phyloP scores from a whole-genome alignment of 2,329 filamentous ascomycete genomes.

The Spiromastix sp. region DNA sequence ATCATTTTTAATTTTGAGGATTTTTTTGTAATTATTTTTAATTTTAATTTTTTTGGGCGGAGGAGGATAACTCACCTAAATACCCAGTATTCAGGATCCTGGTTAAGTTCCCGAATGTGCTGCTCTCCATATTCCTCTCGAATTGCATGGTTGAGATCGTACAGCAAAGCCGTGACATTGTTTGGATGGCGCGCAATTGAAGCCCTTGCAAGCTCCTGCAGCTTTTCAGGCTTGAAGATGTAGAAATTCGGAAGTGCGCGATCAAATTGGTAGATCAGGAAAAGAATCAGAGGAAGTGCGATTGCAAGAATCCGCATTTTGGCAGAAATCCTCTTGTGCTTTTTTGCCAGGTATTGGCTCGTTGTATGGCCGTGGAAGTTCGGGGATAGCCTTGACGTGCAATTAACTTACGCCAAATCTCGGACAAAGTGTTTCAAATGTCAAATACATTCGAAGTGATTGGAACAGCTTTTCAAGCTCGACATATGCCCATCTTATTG shows the following conservation, averaged over 20 bases:
- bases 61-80: conserved; percentile 44
- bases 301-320: conserved; percentile 4
- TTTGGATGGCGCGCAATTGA: conserved; percentile 19
- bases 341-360: not conserved
- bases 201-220: conserved; percentile 14
- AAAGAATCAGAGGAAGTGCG: conserved; percentile 5
- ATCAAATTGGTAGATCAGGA: conserved; percentile 7
- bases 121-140: conserved; percentile 8
- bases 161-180: conserved; percentile 22
- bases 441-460: too few relatives aligned
- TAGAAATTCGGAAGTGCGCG: conserved; percentile 9
- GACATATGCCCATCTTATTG: too few relatives aligned
- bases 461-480: too few relatives aligned
- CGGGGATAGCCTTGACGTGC: not conserved
- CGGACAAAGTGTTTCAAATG: too few relatives aligned
- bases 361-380: not conserved
- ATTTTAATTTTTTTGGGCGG: too few relatives aligned
- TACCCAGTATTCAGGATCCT: conserved; percentile 60
- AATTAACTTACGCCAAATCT: not conserved
- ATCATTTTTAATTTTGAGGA: not conserved
- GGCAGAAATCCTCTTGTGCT: not conserved
- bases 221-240: conserved; percentile 14
- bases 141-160: conserved; percentile 8
- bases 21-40: not conserved
- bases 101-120: conserved; percentile 7